Evolutionary conservation across 1,284 basidiomycete genomes (phyloP), one percentile per base, ranked within the genome.

Genomic region (Rhodotorula sp.): DNA sequence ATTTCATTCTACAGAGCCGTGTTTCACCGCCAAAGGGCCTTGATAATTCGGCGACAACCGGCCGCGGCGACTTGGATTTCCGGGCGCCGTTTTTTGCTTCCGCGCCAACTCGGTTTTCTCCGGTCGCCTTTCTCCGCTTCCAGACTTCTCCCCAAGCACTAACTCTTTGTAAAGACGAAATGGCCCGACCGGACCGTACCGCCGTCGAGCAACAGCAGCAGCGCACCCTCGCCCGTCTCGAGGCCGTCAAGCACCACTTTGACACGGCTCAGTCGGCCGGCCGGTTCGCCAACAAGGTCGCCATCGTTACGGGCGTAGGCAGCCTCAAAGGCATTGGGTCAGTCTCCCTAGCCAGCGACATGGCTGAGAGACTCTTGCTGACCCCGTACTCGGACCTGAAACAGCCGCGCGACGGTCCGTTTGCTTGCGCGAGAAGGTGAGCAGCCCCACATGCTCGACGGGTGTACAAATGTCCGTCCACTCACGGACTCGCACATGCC

Each of bases 321-420:
- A 92, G 90, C 26, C 79, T 90, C 74, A 88, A 88, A 78, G 92
- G 92, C 38, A 94, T 95, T 74, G 92, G 92, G 91, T 91, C 79
- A 75, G 85, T 21, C 2, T 16, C 76, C n/a, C 70, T 66, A 15
- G 14, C 18, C 26, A 8, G 19, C n/a, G 18, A 16, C 19, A 26
- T 16, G n/a, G 52, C 15, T 1, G 12, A 43, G 10, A 43, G 38
- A 23, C 8, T 48, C 28, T 62, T 62, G 61, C 52, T 73, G 48
- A 60, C 45, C 3, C 49, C 19, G 34, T 4, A 14, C 31, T 34
- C 34, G 34, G 34, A 8, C 14, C 16, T 12, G 1, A 5, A 18
- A 2, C 62, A 74, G 92, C 64, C 89, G 91, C 69, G 90, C 92
- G 7, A 82, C 90, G 12, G 87, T 91, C 2, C 78, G 91, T 60